A percentile compares a stretch with the other conserved stretches of the same genome.
Evolutionary conservation across 345 rosid genomes (phyloP).

Genomic region (Acer yangbiense): DNA sequence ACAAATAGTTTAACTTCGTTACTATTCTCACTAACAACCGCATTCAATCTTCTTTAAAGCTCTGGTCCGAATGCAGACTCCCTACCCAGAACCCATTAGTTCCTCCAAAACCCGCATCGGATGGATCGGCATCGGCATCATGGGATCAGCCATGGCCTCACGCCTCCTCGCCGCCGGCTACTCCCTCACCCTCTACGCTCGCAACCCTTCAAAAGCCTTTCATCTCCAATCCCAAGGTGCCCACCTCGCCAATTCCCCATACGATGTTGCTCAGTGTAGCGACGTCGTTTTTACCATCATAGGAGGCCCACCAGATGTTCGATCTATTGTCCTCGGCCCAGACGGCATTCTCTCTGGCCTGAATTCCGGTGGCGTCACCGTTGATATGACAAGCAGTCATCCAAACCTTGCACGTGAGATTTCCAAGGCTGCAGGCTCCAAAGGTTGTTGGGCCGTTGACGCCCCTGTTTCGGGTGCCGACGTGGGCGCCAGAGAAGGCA

Average conservation of each 20-base stretch:
- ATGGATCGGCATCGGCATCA: constrained; percentile 85
- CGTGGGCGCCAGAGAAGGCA: constrained; percentile 73
- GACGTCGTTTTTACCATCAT: constrained; percentile 85
- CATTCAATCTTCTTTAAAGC: too few relatives aligned
- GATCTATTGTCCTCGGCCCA: constrained; percentile 54
- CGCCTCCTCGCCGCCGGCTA: constrained; percentile 77
- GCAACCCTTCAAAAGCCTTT: constrained; percentile 57
- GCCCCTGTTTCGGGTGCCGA: constrained; percentile 82
- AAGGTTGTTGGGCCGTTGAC: constrained; percentile 67
- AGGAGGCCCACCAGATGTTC: constrained; percentile 76
- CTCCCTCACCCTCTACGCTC: constrained; percentile 63
- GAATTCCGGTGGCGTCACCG: constrained; percentile 59
- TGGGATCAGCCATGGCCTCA: constrained; percentile 89
- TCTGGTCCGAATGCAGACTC: constrained; percentile 50
- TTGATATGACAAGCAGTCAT: constrained; percentile 70
- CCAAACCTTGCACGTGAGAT: constrained; percentile 68
- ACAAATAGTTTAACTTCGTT: too few relatives aligned
- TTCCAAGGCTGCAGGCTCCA: constrained; percentile 44
- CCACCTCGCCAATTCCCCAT: constrained; percentile 43
- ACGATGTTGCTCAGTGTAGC: constrained; percentile 43
- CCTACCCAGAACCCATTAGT: constrained; percentile 49
- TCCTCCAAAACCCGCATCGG: constrained; percentile 65
- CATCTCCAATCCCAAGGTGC: constrained; percentile 63
- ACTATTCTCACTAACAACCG: too few relatives aligned
- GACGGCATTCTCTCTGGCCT: constrained; percentile 60